Conservation (phyloP, 805 yeast genomes). For the Saturnispora saitoi region DNA sequence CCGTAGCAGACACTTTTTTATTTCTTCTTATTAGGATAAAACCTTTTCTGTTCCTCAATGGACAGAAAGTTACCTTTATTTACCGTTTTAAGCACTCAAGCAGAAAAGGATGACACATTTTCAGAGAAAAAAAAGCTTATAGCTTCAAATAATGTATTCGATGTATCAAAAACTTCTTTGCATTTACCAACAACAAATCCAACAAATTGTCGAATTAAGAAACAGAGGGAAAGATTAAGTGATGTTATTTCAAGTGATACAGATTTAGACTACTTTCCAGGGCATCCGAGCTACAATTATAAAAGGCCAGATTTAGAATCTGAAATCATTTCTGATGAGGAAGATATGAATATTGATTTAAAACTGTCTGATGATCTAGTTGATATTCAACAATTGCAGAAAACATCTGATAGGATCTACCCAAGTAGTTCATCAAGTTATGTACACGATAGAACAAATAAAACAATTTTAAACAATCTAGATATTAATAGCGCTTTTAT, state of each 20-base stretch:
- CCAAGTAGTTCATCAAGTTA: conserved; percentile 1
- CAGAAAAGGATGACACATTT: neutral
- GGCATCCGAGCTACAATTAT: conserved; percentile 3
- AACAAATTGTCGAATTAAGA: neutral
- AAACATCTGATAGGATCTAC: neutral
- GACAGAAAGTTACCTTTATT: neutral
- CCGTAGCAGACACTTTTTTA: neutral
- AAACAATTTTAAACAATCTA: neutral
- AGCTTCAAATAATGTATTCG: neutral
- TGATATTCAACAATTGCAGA: neutral
- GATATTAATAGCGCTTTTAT: neutral
- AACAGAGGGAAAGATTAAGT: neutral
- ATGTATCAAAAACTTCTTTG: neutral
- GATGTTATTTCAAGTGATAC: conserved; percentile 6
- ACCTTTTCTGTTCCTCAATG: neutral
- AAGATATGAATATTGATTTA: neutral
- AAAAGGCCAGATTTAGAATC: neutral
- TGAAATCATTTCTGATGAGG: neutral
- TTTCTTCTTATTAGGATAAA: neutral
- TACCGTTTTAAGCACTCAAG: neutral
- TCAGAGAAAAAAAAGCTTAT: neutral
- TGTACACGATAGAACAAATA: neutral
- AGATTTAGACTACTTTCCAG: conserved; percentile 6
- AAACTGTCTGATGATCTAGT: neutral
- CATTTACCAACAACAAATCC: neutral